These are phyloP conservation scores for Dictyophora rubrovolvata DNA, from an alignment of 768 basidiomycete species.

Conservation along the genomic window DNA sequence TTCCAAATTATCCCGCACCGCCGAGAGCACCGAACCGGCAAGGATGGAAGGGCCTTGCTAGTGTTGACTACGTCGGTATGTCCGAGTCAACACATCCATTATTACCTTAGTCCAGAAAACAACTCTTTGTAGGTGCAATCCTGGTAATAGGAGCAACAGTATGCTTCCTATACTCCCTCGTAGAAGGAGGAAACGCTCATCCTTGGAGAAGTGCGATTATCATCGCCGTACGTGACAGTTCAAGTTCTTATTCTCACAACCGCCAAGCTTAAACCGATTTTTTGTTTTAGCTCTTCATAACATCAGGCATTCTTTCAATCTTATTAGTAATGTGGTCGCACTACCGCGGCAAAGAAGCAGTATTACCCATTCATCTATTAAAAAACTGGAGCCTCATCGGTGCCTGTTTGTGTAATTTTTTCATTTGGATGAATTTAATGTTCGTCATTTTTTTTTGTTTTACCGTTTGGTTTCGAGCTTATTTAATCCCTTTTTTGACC, in stretches of 20 bases:
- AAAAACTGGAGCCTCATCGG: neutral
- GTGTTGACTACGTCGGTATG: conserved; percentile 4
- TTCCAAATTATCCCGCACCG: conserved; percentile 18
- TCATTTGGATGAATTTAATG: conserved; percentile 9
- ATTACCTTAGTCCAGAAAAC: no score
- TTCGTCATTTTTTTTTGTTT: neutral
- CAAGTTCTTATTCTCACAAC: no score
- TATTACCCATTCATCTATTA: neutral
- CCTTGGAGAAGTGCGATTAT: conserved; percentile 15
- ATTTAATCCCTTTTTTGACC: neutral
- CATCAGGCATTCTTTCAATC: neutral
- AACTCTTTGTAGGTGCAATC: conserved; percentile 11
- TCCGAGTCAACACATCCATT: no score
- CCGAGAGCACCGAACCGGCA: conserved; percentile 11
- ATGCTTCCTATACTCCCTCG: conserved; percentile 28
- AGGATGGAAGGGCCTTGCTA: conserved; percentile 2
- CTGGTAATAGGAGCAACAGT: conserved; percentile 25
- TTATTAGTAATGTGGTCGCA: conserved; percentile 1
- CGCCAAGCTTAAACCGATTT: neutral
- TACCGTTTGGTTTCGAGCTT: neutral
- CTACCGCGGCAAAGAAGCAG: neutral
- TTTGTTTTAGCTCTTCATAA: neutral
- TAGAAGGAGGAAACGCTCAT: conserved; percentile 32
- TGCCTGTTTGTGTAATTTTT: neutral
- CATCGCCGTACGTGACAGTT: neutral